phyloP scores from a whole-genome alignment of 2,329 filamentous ascomycete genomes.

The Penicillium polonicum region DNA sequence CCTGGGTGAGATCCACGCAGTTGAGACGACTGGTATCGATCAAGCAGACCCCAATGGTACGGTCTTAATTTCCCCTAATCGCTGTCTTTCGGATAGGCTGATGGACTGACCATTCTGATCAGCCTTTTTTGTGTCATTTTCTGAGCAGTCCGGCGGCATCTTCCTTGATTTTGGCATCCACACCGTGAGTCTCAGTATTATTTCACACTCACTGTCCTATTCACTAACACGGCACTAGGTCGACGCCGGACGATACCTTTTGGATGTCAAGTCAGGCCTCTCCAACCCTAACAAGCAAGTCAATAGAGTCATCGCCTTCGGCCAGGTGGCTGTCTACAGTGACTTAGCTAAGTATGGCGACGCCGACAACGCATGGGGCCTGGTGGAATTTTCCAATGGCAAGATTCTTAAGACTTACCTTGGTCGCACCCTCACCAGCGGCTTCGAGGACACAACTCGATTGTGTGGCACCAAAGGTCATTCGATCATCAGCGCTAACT shows the following conservation, averaged over 20 bases:
- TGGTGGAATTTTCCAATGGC: slow-evolving; percentile 41
- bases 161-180: slow-evolving; percentile 37
- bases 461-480: slow-evolving; percentile 39
- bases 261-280: slow-evolving; percentile 15
- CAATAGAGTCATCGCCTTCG: slow-evolving; percentile 17
- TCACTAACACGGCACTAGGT: slow-evolving; percentile 8
- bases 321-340: slow-evolving; percentile 12
- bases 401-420: slow-evolving; percentile 38
- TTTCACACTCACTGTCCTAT: not conserved
- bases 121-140: slow-evolving; percentile 37
- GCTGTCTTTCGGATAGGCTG: not conserved
- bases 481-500: slow-evolving; percentile 16
- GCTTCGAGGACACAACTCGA: slow-evolving; percentile 36
- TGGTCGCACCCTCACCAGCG: slow-evolving; percentile 39
- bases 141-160: slow-evolving; percentile 34
- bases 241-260: slow-evolving; percentile 15
- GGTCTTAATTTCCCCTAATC: not conserved
- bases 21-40: slow-evolving; percentile 17
- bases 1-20: slow-evolving; percentile 15
- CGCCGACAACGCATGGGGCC: slow-evolving; percentile 30
- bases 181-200: slow-evolving; percentile 28
- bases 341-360: slow-evolving; percentile 16
- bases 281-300: slow-evolving; percentile 16
- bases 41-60: slow-evolving; percentile 17
- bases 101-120: not conserved